phyloP scores from a whole-genome alignment of 441 rosid species.

The Pelargonium myrrhifolium region DNA sequence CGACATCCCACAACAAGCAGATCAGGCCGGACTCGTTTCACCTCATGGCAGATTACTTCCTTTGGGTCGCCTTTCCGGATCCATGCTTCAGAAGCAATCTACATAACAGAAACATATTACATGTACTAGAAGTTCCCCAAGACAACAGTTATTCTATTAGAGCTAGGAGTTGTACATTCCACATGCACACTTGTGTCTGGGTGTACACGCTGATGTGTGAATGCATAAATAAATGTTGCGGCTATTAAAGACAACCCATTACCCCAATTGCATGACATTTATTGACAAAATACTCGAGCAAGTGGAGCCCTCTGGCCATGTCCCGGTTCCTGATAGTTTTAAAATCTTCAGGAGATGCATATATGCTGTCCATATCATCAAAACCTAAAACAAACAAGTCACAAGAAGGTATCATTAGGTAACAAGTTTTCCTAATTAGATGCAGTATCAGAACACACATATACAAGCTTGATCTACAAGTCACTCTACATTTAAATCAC shows the following conservation, averaged over 20 bases:
- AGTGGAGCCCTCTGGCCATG: slow-evolving; percentile 61
- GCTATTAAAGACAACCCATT: slow-evolving; percentile 17
- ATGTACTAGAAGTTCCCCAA: background rate
- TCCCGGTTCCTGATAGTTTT: slow-evolving; percentile 46
- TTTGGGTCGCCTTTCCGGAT: slow-evolving; percentile 80
- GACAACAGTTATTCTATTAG: background rate
- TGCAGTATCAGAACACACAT: background rate
- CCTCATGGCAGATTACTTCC: slow-evolving; percentile 82
- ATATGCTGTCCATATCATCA: slow-evolving; percentile 72
- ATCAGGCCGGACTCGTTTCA: slow-evolving; percentile 72
- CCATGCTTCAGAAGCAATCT: slow-evolving; percentile 88
- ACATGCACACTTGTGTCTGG: background rate
- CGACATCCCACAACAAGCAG: slow-evolving; percentile 80
- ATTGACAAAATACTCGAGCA: slow-evolving; percentile 73
- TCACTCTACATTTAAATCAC: background rate
- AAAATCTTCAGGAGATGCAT: slow-evolving; percentile 83
- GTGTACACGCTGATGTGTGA: background rate
- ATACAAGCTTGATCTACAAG: too few species aligned
- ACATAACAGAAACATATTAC: background rate
- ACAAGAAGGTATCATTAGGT: background rate
- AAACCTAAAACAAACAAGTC: slow-evolving; percentile 39
- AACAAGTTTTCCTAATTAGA: background rate
- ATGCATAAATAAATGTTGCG: background rate
- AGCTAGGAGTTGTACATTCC: background rate
- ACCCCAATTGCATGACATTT: slow-evolving; percentile 82